These are phyloP conservation scores for Nicotiana benthamiana DNA, from an alignment of 257 asterid species.

Conservation along the genomic window DNA sequence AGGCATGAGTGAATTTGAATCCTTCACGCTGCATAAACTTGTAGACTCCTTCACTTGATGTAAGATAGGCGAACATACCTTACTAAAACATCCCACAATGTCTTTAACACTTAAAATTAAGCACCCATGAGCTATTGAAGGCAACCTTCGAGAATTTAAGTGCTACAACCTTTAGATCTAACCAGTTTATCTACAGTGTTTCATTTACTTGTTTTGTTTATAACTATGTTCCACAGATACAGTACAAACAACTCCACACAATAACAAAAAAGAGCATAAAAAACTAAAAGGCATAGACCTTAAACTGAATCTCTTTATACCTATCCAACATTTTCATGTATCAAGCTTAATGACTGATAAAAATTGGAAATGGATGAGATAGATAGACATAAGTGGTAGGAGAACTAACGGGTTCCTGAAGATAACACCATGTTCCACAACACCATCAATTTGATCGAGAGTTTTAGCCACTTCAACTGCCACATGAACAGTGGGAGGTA, in stretches of 20 bases:
- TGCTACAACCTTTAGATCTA: background rate
- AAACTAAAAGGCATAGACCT: background rate
- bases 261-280: background rate
- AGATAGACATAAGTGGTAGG: background rate
- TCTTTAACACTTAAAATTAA: background rate
- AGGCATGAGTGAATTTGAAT: background rate
- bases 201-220: background rate
- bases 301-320: background rate
- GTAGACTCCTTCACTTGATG: background rate
- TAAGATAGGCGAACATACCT: background rate
- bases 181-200: background rate
- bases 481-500: slow-evolving; percentile 1
- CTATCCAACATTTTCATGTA: background rate
- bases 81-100: background rate
- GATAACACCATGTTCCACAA: slow-evolving; percentile 59
- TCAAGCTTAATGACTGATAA: background rate
- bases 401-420: slow-evolving; percentile 47
- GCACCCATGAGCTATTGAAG: background rate
- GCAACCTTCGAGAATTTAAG: background rate
- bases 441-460: slow-evolving; percentile 54
- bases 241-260: background rate
- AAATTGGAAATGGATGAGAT: background rate
- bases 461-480: slow-evolving; percentile 58
- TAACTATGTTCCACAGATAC: background rate
- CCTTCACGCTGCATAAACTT: background rate